Base-by-base conservation (phyloP, 805 yeast species). In the Candida tammaniensis region DNA sequence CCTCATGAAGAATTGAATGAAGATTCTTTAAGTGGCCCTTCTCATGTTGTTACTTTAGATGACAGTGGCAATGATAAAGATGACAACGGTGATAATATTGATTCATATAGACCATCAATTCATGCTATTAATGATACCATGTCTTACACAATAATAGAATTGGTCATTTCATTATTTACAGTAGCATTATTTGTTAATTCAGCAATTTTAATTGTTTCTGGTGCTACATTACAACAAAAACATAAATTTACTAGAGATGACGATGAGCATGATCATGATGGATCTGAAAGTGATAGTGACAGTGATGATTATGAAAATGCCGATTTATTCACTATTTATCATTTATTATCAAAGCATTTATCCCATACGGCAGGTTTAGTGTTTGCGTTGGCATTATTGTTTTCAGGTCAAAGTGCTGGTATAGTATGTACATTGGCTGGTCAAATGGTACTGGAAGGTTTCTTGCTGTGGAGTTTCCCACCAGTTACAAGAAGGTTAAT, bases 351-450 rank as follows among this genome's bases (percentile, higher is more conserved):
- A 4, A 64, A 69, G 19, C 85, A 84, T 49, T 69, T 88, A 24
- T 84, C 95, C 1, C 82, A 85, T 11, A 78, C 88, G 5, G 97
- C 96, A 0, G 97, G 95, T 5, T 65, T 85, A 7, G 81, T 88
- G 0, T 88, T 89, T 67, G 96, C 96, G 0, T 59, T 87, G 31
- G 96, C 96, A 1, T 74, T 88, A 59, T 65, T 88, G 29, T 88
- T 85, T 54, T 81, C 91, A 10, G 97, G 97, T n/a, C 91, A 88
- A 52, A 82, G 93, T 49, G 96, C 96, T 2, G 96, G 96, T 26
- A 85, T 91, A 24, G 95, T 88, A 13, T 88, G 95, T 53, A 89
- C 96, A 0, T 71, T 89, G 49, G 89, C 96, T 2, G 95, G 96
- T 23, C 96, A 88, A 55, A 86, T 86, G 78, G 94, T 88, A 7